Evolutionary conservation across 768 basidiomycete genomes (phyloP).

Genomic region (Kwoniella sp.): DNA sequence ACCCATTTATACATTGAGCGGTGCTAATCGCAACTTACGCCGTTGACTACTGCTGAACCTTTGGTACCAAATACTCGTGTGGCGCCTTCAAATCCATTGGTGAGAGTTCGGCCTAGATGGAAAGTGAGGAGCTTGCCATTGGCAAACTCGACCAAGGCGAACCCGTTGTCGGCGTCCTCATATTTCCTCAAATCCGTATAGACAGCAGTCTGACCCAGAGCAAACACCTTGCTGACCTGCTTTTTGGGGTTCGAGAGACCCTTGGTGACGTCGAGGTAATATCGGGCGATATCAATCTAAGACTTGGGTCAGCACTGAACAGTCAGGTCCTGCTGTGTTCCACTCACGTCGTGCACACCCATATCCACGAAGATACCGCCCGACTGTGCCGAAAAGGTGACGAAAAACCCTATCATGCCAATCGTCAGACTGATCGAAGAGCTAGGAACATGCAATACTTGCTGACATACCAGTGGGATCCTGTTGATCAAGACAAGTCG

Average conservation of each 20-base stretch:
- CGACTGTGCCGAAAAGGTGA: conserved; percentile 22
- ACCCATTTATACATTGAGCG: no score
- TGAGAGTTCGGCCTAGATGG: conserved; percentile 23
- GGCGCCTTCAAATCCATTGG: conserved; percentile 24
- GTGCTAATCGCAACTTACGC: conserved; percentile 22
- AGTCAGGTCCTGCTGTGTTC: not conserved
- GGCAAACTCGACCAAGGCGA: conserved; percentile 25
- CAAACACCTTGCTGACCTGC: conserved; percentile 27
- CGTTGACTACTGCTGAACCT: conserved; percentile 24
- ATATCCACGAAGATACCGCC: conserved; percentile 31
- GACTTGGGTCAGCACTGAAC: not conserved
- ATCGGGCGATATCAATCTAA: conserved; percentile 27
- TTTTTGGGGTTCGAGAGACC: conserved; percentile 17
- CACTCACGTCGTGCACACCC: conserved; percentile 27
- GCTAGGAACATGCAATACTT: no score
- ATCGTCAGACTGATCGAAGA: no score
- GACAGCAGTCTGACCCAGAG: conserved; percentile 17
- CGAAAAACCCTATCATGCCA: conserved; percentile 24
- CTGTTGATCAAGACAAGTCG: conserved; percentile 21
- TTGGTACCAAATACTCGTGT: conserved; percentile 26
- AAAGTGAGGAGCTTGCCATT: conserved; percentile 19
- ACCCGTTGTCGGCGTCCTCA: conserved; percentile 29
- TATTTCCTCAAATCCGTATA: conserved; percentile 26
- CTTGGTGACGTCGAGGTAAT: conserved; percentile 10
- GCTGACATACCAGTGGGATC: conserved; percentile 17